Conservation (phyloP, 345 rosid species). For the Boechera retrofracta region DNA sequence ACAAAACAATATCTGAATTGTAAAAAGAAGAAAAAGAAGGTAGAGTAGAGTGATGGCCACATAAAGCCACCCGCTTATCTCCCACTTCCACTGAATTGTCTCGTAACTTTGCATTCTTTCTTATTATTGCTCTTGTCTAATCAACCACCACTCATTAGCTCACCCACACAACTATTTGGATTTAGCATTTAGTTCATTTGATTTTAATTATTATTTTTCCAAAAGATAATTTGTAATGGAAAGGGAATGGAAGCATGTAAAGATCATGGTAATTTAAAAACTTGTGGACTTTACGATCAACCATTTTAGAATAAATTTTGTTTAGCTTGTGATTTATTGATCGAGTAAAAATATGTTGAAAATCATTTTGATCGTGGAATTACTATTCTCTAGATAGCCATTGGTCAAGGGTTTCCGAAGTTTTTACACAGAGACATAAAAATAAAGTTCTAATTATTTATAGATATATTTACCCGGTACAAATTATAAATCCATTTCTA, state of each 20-base stretch:
- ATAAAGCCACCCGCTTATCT: constrained; percentile 37
- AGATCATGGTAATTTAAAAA: background rate
- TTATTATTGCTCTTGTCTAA: constrained; percentile 37
- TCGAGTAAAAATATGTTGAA: background rate
- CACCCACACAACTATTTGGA: constrained; percentile 19
- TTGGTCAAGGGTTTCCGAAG: background rate
- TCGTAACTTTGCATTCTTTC: constrained; percentile 24
- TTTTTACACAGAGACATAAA: background rate
- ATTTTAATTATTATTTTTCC: background rate
- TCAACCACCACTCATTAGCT: constrained; percentile 43
- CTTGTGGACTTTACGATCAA: constrained; percentile 10
- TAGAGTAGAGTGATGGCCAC: constrained; percentile 28
- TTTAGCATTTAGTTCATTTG: constrained; percentile 30
- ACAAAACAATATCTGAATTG: background rate
- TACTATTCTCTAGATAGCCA: background rate
- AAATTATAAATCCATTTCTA: background rate
- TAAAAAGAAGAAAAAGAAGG: constrained; percentile 1
- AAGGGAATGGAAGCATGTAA: background rate
- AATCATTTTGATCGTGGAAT: background rate
- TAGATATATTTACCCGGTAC: background rate
- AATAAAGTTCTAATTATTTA: background rate
- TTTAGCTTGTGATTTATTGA: background rate
- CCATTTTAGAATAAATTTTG: background rate
- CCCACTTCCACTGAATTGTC: constrained; percentile 29
- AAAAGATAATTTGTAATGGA: constrained; percentile 5